Evolutionary conservation across 164 flowering plant genomes (phyloP).

Genomic region (Piper betle): DNA sequence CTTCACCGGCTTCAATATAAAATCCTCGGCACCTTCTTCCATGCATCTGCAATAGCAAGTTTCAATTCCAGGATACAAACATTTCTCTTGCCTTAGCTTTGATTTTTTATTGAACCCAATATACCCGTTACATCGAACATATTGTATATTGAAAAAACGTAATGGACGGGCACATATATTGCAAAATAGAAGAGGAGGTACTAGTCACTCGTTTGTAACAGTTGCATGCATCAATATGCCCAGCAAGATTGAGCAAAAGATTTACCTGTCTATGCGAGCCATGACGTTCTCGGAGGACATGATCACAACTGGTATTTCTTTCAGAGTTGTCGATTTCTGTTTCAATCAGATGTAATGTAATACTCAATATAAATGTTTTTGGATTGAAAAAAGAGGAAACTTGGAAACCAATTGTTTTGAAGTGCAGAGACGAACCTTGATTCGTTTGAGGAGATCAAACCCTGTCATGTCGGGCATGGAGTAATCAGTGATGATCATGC

Average conservation of each 20-base stretch:
- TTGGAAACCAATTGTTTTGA: background rate
- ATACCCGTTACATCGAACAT: too few relatives aligned
- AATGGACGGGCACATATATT: too few relatives aligned
- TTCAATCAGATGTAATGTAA: background rate
- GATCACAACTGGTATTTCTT: slow-evolving; percentile 73
- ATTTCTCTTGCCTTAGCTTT: background rate
- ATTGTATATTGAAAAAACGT: too few relatives aligned
- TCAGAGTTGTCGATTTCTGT: slow-evolving; percentile 59
- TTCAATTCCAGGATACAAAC: too few relatives aligned
- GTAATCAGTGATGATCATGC: slow-evolving; percentile 82
- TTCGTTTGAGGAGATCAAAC: slow-evolving; percentile 76
- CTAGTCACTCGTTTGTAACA: background rate
- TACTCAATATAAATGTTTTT: too few relatives aligned
- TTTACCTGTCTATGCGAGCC: slow-evolving; percentile 65
- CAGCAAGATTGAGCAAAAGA: background rate
- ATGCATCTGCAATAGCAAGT: slow-evolving; percentile 39
- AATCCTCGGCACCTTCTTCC: slow-evolving; percentile 92
- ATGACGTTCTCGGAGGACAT: slow-evolving; percentile 78
- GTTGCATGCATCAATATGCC: background rate
- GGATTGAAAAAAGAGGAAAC: background rate
- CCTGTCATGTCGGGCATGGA: slow-evolving; percentile 99
- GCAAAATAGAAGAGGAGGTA: too few relatives aligned
- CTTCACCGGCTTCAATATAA: slow-evolving; percentile 73
- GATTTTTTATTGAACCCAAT: too few relatives aligned
- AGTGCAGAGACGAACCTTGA: slow-evolving; percentile 41